A percentile compares a stretch with the other conserved stretches of the same genome.
Conservation (phyloP, 306 rosid species). For the Acacia crassicarpa region DNA sequence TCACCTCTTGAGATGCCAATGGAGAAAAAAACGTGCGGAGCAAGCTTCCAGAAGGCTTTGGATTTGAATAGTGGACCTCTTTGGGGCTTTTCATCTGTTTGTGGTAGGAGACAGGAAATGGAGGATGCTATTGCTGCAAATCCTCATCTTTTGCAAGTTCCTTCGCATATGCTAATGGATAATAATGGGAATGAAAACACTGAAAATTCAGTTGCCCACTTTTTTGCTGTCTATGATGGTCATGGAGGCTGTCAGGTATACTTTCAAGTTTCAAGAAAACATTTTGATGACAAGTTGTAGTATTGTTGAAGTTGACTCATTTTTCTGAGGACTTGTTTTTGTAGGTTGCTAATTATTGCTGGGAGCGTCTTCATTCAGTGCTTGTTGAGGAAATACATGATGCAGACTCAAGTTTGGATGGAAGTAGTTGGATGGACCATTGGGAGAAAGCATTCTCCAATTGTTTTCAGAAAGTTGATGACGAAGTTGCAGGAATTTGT, state of each 20-base stretch:
- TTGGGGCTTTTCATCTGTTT: constrained; percentile 64
- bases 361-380: constrained; percentile 59
- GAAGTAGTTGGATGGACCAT: constrained; percentile 42
- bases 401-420: constrained; percentile 36
- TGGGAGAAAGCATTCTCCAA: constrained; percentile 64
- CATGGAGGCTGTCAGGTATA: constrained; percentile 81
- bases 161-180: constrained; percentile 49
- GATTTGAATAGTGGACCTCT: constrained; percentile 46
- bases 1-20: constrained; percentile 17
- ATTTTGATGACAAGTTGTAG: constrained; percentile 5
- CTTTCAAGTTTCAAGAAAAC: background rate
- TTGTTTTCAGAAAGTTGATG: constrained; percentile 70
- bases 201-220: constrained; percentile 44
- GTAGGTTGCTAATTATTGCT: constrained; percentile 82
- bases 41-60: constrained; percentile 33
- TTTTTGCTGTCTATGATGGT: constrained; percentile 81
- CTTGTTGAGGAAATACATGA: constrained; percentile 63
- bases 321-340: constrained; percentile 22
- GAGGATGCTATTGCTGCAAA: constrained; percentile 66
- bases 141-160: constrained; percentile 54
- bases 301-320: constrained; percentile 27
- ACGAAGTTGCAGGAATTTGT: constrained; percentile 49
- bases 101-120: constrained; percentile 82
- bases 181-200: constrained; percentile 32
- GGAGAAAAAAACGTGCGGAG: constrained; percentile 38